Evolutionary conservation across 73 alveolate genomes (phyloP).

Genomic region (Paramecium primaurelia): DNA sequence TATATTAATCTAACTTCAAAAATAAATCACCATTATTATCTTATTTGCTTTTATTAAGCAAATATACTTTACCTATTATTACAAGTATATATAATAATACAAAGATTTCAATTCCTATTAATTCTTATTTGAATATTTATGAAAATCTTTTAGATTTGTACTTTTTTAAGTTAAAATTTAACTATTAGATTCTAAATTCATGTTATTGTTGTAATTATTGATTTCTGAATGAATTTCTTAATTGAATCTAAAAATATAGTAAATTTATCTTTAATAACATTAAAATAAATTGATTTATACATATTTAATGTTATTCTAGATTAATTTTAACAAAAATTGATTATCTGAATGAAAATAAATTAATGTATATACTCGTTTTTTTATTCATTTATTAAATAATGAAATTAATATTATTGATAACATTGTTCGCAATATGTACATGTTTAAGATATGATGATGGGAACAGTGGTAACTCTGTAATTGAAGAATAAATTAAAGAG

Average conservation of each 20-base stretch:
- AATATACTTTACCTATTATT: neutral
- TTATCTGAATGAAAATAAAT: neutral
- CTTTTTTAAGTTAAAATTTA: neutral
- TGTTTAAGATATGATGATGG: conserved; percentile 10
- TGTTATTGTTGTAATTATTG: too few relatives aligned
- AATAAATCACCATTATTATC: neutral
- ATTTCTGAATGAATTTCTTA: neutral
- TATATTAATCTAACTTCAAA: neutral
- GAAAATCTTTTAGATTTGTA: neutral
- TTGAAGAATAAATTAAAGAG: conserved; percentile 18
- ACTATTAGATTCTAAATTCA: neutral
- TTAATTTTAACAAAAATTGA: neutral
- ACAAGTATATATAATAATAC: too few relatives aligned
- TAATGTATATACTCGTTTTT: neutral
- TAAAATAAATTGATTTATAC: neutral
- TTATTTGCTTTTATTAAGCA: neutral
- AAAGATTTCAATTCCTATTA: neutral
- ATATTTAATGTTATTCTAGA: neutral
- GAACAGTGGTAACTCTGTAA: conserved; percentile 22
- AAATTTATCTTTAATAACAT: neutral
- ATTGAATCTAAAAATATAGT: too few relatives aligned
- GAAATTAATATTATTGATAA: neutral
- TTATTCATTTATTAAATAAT: neutral
- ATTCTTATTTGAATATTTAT: neutral
- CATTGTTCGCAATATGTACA: neutral